A percentile compares a stretch with the other conserved stretches of the same genome.
Evolutionary conservation across 805 yeast genomes (phyloP).

Genomic region (Barnettozyma populi): DNA sequence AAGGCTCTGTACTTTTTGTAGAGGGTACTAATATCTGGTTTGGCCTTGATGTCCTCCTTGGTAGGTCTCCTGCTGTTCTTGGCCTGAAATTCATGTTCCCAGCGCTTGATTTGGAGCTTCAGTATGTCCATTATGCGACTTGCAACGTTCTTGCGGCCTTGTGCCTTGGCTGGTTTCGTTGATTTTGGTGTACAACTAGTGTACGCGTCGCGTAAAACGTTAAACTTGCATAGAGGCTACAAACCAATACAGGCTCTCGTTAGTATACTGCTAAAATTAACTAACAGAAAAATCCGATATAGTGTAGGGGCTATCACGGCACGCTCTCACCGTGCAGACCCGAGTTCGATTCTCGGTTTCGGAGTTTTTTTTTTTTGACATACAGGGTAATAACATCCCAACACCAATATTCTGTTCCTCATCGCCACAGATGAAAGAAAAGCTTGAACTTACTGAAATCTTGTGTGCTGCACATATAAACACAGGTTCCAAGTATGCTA

Average conservation of each 20-base stretch:
- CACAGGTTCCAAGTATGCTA: background rate
- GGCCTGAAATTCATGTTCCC: slow-evolving; percentile 46
- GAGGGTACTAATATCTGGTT: slow-evolving; percentile 30
- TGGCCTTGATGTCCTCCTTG: slow-evolving; percentile 40
- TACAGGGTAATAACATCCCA: background rate
- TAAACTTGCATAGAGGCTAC: no score
- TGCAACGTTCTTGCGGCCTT: background rate
- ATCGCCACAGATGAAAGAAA: background rate
- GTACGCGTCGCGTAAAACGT: no score
- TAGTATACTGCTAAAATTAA: no score
- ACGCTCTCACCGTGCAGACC: slow-evolving; percentile 4
- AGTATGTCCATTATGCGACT: slow-evolving; percentile 18
- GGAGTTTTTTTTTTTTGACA: background rate
- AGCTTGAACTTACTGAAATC: background rate
- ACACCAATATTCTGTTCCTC: background rate
- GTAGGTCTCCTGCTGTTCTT: slow-evolving; percentile 40
- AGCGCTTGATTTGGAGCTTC: slow-evolving; percentile 42
- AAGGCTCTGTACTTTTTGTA: slow-evolving; percentile 12
- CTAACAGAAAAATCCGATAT: background rate
- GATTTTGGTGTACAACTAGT: no score
- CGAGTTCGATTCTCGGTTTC: slow-evolving; percentile 1
- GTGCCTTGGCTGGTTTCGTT: background rate
- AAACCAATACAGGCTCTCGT: no score
- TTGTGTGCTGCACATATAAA: background rate
- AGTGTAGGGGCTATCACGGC: slow-evolving; percentile 3